Base-by-base conservation (phyloP, 2,329 filamentous ascomycete species). In the Alternaria triticimaculans region DNA sequence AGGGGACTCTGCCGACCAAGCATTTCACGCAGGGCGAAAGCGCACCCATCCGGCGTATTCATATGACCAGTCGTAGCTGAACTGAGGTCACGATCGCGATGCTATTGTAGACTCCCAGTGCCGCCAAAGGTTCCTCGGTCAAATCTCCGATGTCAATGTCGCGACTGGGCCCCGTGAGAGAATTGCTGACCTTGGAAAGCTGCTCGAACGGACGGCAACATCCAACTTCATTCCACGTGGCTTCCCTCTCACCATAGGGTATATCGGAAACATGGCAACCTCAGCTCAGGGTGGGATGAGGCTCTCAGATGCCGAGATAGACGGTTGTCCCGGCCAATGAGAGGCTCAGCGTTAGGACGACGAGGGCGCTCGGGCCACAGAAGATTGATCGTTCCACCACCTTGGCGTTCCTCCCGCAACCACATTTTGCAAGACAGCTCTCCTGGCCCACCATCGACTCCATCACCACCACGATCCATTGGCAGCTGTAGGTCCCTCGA, bases 401-500 rank as follows among this genome's bases (percentile, higher is more conserved):
- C 65, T 68, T 66, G 65, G 65, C 65, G 44, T 60, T 62, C 50
- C 63, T 55, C 49, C 37, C 60, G 53, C 65, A 65, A 68, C 65
- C 62, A 61, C 67, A 66, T 62, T 64, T 65, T 65, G 55, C 66
- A 57, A 58, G 64, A 67, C 64, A 67, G 68, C 68, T 67, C 70
- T 69, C 70, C 64, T 68, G 62, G 68, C 63, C 59, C 64, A 71
- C 70, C 72, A 58, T 68, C 71, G 72, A 70, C 67, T 69, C 73
- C 71, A 69, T 72, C 74, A 72, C 67, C 73, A 75, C 61, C 71
- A 72, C 72, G 68, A 79, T 72, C 78, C 74, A 80, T 80, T 80
- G 78, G 75, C 74, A 74, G 64, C 69, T 67, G 62, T 70, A 68
- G 69, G 69, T 69, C 76, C 75, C 77, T 77, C 73, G 71, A 78